These are phyloP conservation scores for Angomonas desouzai DNA, from an alignment of 208 protist species.

Conservation along the genomic window DNA sequence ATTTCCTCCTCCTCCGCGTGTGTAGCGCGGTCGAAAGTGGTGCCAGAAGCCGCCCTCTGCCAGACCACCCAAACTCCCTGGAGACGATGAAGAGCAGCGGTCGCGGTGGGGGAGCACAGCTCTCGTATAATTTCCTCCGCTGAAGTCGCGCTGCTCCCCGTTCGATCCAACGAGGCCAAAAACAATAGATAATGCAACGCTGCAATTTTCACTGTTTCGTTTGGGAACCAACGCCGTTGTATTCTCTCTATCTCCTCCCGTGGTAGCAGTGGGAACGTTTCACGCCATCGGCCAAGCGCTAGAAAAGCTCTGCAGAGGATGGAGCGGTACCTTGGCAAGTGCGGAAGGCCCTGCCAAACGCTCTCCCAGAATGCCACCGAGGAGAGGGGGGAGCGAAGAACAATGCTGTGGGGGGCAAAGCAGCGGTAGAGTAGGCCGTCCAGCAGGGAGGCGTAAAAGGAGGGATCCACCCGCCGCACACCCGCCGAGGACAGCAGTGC, in stretches of 20 bases:
- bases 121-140: not conserved
- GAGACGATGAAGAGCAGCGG: too few relatives aligned
- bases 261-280: not conserved
- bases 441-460: not conserved
- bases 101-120: not conserved
- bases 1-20: not conserved
- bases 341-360: not conserved
- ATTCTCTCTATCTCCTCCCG: not conserved
- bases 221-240: not conserved
- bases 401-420: not conserved
- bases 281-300: not conserved
- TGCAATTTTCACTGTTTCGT: not conserved
- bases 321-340: not conserved
- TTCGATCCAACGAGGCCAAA: not conserved
- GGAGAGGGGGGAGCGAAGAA: not conserved
- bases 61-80: not conserved
- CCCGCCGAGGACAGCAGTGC: not conserved
- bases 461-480: not conserved
- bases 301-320: not conserved
- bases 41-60: not conserved
- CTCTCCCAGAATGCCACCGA: not conserved
- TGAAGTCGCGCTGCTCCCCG: not conserved
- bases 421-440: not conserved
- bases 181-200: conserved; percentile 16
- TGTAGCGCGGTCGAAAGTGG: not conserved